phyloP scores from a whole-genome alignment of 345 rosid genomes.

The Aquilaria malaccensis region DNA sequence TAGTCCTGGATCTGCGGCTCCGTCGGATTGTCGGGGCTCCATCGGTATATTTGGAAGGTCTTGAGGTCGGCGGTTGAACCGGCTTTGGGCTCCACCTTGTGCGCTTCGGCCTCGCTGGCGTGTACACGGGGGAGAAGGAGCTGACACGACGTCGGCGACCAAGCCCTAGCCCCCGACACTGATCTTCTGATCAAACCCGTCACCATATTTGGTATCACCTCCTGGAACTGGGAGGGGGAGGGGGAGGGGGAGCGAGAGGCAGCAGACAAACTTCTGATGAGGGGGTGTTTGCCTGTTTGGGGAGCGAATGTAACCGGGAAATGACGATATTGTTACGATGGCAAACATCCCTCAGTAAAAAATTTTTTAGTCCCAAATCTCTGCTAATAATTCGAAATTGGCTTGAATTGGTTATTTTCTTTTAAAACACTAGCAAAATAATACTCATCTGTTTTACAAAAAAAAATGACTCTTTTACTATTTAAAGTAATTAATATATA shows the following conservation, averaged over 20 bases:
- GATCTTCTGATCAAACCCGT: slow-evolving; percentile 42
- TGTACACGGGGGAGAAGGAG: slow-evolving; percentile 32
- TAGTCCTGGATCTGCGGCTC: slow-evolving; percentile 67
- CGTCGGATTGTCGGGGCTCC: slow-evolving; percentile 78
- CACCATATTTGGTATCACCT: slow-evolving; percentile 26
- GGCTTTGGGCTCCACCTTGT: slow-evolving; percentile 33
- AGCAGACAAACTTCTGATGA: neutral
- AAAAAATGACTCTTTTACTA: no score
- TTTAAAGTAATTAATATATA: no score
- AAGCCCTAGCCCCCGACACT: slow-evolving; percentile 14
- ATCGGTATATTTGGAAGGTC: slow-evolving; percentile 88
- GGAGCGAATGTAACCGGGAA: no score
- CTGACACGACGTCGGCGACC: slow-evolving; percentile 19
- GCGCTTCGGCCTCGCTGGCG: slow-evolving; percentile 46
- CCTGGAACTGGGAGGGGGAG: neutral
- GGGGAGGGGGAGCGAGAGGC: neutral
- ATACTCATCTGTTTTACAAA: no score
- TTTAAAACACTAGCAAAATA: no score
- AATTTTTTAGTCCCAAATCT: no score
- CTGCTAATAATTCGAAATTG: no score
- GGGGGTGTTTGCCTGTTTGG: no score
- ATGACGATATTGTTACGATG: no score
- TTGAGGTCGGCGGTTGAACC: slow-evolving; percentile 26
- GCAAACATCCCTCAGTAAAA: no score
- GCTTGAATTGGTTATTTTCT: no score